These are phyloP conservation scores for Aureobasidium melanogenum DNA, from an alignment of 2,329 filamentous ascomycete genomes.

Conservation along the genomic window DNA sequence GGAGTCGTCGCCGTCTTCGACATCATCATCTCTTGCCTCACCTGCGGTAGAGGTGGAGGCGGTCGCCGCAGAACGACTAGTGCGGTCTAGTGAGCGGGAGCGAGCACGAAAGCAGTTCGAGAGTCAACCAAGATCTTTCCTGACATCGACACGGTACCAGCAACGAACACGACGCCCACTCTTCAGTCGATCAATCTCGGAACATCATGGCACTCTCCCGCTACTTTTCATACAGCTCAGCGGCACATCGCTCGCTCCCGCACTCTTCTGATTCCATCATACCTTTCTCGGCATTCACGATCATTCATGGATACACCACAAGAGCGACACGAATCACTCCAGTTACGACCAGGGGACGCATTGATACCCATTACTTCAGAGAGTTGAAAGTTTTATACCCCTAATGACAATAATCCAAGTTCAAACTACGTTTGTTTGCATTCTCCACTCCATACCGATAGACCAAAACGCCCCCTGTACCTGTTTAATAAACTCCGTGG, in stretches of 20 bases:
- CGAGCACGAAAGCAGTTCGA: neutral
- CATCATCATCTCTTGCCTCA: slow-evolving; percentile 41
- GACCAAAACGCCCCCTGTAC: neutral
- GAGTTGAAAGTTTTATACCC: slow-evolving; percentile 9
- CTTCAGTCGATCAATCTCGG: neutral
- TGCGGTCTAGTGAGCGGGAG: slow-evolving; percentile 23
- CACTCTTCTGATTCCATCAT: neutral
- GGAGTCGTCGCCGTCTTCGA: slow-evolving; percentile 41
- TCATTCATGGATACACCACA: slow-evolving; percentile 1
- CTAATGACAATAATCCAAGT: slow-evolving; percentile 3
- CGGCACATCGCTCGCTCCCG: slow-evolving; percentile 2
- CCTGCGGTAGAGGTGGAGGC: slow-evolving; percentile 37
- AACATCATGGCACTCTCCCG: neutral
- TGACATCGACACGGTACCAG: neutral
- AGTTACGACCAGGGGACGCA: slow-evolving; percentile 8
- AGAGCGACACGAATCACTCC: slow-evolving; percentile 2
- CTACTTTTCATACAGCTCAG: neutral
- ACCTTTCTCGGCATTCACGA: neutral
- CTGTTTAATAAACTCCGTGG: neutral
- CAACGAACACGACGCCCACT: neutral
- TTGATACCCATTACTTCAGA: slow-evolving; percentile 11
- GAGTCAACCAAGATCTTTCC: neutral
- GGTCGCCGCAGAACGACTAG: slow-evolving; percentile 29
- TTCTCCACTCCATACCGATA: too few species aligned
- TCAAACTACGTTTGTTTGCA: neutral